Base-by-base conservation (phyloP, 163 green algal genomes). In the Trebouxia gelatinosa region DNA sequence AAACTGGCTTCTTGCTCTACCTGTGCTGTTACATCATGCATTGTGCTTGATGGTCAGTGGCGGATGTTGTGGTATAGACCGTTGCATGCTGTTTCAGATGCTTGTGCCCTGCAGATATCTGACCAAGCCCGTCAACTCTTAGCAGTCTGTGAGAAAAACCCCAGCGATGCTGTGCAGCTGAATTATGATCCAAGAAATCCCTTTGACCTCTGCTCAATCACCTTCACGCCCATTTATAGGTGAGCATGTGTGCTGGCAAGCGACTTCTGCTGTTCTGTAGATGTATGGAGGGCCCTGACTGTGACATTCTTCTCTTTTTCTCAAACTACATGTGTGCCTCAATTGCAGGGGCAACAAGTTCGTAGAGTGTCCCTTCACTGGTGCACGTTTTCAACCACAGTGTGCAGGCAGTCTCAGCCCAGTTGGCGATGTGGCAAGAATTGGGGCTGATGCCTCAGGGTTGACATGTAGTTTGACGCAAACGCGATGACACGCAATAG, bases 121-220 rank as follows among this genome's bases (percentile, higher is more conserved):
- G 78, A 89, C 68, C 83, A 92, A 82, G 93, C 90, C 32, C 87
- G 91, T 40, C 91, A 97, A 79, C 92, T 98, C 81, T 87, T 98
- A 77, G 85, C 89, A 29, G 94, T 92, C 3, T 99, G 96, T 78
- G 96, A 99, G 85, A 92, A 93, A 88, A 89, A 80, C 26, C 93
- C 91, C 32, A 88, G 77, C 0, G 96, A 99, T 77, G 94, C 90
- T n/a, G 81, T 97, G 59, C 81, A 93, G 61, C 82, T 99, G 65
- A 90, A 97, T 71, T 99, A 99, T 85, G 96, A 99, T 88, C 84
- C 95, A 7, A 92, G 95, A 78, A 99, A 99, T 85, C 96, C 96
- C 50, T 99, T 99, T 75, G 96, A 98, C 85, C 85, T 98, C 62
- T 99, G 95, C 88, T 90, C 88, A 43, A 40, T 94, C 59, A 98